These are phyloP conservation scores for Trichosporon sp. DNA, from an alignment of 1,284 basidiomycete species.

Conservation along the genomic window DNA sequence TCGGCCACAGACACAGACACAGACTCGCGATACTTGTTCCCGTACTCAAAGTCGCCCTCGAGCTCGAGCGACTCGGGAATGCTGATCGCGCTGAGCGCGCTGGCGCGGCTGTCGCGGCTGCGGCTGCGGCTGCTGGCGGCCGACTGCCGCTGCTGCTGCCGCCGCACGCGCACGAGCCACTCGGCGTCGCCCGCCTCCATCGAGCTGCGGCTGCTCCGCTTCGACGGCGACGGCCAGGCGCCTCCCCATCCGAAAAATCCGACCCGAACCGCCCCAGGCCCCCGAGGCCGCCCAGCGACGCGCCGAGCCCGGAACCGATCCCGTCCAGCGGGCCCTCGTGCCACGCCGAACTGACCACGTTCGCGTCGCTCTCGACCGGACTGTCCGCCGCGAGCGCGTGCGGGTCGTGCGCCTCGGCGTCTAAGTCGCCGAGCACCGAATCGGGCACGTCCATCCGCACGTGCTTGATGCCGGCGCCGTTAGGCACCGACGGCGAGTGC, in stretches of 20 bases:
- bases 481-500: background rate
- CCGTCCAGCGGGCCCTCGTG: background rate
- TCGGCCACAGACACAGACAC: too few relatives aligned
- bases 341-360: background rate
- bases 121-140: background rate
- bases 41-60: background rate
- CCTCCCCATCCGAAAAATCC: slow-evolving; percentile 2
- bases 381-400: background rate
- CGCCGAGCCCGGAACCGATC: background rate
- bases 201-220: background rate
- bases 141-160: background rate
- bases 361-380: background rate
- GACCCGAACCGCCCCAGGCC: background rate
- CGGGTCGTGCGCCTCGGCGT: background rate
- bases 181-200: slow-evolving; percentile 1
- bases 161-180: background rate
- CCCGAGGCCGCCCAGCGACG: background rate
- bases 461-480: background rate
- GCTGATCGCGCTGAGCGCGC: background rate
- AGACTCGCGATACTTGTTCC: background rate
- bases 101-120: background rate
- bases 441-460: background rate
- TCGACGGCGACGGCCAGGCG: slow-evolving; percentile 2
- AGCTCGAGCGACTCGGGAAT: background rate
- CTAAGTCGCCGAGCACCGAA: background rate